A percentile compares a stretch with the other conserved stretches of the same genome.
Evolutionary conservation across 208 protist genomes (phyloP).

Genomic region (Trichomonas gallinae): DNA sequence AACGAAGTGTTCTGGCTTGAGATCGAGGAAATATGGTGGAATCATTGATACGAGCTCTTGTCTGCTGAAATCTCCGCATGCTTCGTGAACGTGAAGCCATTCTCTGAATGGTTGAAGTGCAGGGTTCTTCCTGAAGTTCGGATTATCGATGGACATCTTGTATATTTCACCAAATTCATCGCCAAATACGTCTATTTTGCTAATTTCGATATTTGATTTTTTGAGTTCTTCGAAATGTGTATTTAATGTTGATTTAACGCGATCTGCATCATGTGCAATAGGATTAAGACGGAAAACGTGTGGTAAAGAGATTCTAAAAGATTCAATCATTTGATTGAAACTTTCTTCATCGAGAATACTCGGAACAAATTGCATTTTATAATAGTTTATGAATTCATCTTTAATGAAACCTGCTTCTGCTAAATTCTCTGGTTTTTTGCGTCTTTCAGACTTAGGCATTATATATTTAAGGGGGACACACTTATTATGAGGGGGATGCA

Average conservation of each 20-base stretch:
- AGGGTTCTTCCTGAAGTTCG: not conserved
- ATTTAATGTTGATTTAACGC: not conserved
- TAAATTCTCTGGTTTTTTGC: not conserved
- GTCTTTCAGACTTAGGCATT: too few species aligned
- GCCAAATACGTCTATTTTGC: not conserved
- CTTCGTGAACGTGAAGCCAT: not conserved
- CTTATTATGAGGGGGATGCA: too few species aligned
- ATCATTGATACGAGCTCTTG: conserved; percentile 48
- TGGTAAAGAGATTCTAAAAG: not conserved
- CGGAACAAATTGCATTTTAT: not conserved
- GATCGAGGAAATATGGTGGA: conserved; percentile 37
- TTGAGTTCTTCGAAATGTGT: not conserved
- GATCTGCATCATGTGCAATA: not conserved
- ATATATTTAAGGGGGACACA: too few species aligned
- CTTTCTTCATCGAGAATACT: not conserved
- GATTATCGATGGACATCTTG: not conserved
- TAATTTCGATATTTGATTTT: not conserved
- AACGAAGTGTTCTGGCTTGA: conserved; percentile 28
- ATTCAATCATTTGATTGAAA: not conserved
- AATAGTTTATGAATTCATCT: not conserved
- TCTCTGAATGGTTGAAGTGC: not conserved
- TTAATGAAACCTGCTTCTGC: not conserved
- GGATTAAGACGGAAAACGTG: not conserved
- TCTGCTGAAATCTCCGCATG: conserved; percentile 3
- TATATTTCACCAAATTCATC: not conserved